phyloP scores from a whole-genome alignment of 2,329 filamentous ascomycete species.

The Nemania sp. region DNA sequence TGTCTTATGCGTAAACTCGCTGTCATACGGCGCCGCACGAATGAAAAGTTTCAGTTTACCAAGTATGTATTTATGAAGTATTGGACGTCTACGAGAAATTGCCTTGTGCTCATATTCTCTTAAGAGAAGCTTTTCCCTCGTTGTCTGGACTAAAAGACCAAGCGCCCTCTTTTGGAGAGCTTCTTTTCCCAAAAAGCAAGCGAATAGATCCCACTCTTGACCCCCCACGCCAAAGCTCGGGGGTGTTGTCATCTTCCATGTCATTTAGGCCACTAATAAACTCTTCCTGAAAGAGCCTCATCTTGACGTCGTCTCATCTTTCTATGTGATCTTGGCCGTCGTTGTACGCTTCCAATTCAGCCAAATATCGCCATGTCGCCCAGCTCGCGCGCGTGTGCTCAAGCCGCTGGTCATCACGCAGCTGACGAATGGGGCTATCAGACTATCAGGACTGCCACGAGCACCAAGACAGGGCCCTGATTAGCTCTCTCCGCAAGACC shows the following conservation, averaged over 20 bases:
- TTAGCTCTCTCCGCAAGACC: conserved; percentile 36
- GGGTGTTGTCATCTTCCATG: conserved; percentile 50
- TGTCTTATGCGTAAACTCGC: not conserved
- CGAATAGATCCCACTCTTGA: conserved; percentile 48
- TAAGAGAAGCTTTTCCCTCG: not conserved
- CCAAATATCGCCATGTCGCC: conserved; percentile 33
- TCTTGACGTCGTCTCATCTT: conserved; percentile 49
- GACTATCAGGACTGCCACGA: conserved; percentile 35
- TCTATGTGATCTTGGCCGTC: conserved; percentile 37
- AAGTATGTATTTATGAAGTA: not conserved
- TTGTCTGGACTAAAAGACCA: conserved; percentile 2
- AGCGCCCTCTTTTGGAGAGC: conserved; percentile 13
- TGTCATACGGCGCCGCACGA: not conserved
- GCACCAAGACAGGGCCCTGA: conserved; percentile 37
- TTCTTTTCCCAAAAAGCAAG: conserved; percentile 28
- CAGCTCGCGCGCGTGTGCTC: conserved; percentile 28
- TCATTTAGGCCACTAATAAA: conserved; percentile 51
- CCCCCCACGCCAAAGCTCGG: conserved; percentile 47
- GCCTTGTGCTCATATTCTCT: conserved; percentile 6
- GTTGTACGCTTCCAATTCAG: conserved; percentile 39
- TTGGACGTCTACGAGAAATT: not conserved
- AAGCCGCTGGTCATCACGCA: conserved; percentile 31
- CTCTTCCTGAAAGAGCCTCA: conserved; percentile 50
- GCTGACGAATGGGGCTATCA: conserved; percentile 36
- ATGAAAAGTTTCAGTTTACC: too few species aligned